These are phyloP conservation scores for Talaromyces sp. DNA, from an alignment of 2,329 filamentous ascomycete genomes.

Conservation along the genomic window DNA sequence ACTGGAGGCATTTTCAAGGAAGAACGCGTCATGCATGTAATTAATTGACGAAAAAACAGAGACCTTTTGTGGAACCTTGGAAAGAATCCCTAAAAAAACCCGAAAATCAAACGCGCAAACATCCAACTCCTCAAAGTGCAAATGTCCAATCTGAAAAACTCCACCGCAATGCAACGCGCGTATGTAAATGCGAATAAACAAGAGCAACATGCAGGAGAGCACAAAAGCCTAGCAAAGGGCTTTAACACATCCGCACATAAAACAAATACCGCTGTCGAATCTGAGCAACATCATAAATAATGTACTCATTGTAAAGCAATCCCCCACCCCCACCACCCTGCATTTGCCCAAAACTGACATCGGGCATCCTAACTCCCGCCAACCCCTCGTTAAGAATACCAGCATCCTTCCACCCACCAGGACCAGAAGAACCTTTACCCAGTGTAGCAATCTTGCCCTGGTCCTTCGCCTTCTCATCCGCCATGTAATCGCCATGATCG, in stretches of 20 bases:
- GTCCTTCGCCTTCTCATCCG: constrained; percentile 64
- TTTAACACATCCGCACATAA: constrained; percentile 41
- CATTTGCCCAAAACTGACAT: constrained; percentile 21
- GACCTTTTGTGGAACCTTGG: too few species aligned
- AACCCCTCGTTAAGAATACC: constrained; percentile 65
- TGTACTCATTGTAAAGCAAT: constrained; percentile 51
- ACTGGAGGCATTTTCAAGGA: too few species aligned
- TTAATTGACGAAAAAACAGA: too few species aligned
- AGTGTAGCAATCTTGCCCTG: constrained; percentile 68
- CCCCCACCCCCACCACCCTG: background rate
- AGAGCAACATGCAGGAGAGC: too few species aligned
- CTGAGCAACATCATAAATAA: constrained; percentile 53
- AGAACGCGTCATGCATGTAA: too few species aligned
- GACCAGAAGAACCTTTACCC: constrained; percentile 68
- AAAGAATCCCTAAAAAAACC: too few species aligned
- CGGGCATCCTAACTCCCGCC: constrained; percentile 66
- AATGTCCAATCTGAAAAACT: too few species aligned
- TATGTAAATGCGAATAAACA: too few species aligned
- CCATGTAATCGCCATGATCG: constrained; percentile 59
- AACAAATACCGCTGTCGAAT: constrained; percentile 50
- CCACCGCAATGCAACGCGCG: too few species aligned
- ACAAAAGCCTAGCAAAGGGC: too few species aligned
- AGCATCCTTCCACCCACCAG: constrained; percentile 76
- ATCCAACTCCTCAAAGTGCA: too few species aligned
- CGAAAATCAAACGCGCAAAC: too few species aligned